Conservation (phyloP, 192 early-diverging fungal species). For the Obelidium mucronatum region DNA sequence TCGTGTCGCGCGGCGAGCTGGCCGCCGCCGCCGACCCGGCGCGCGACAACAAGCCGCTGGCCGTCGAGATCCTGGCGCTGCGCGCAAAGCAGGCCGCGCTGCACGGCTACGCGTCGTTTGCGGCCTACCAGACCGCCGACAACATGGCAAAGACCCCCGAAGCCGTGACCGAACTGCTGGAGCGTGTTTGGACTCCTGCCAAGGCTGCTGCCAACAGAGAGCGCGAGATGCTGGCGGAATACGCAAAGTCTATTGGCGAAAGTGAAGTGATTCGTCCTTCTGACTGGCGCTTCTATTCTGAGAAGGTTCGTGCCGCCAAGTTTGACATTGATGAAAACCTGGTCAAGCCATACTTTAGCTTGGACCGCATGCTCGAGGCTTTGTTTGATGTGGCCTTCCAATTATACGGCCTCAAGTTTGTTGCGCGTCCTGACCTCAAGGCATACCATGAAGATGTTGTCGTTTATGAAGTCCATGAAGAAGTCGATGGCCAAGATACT, state of each 20-base stretch:
- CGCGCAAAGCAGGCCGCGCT: background rate
- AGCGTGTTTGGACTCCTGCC: slow-evolving; percentile 9
- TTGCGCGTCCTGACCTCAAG: background rate
- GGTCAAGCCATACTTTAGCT: slow-evolving; percentile 14
- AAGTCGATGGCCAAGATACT: slow-evolving; percentile 7
- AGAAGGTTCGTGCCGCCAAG: background rate
- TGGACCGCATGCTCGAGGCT: slow-evolving; percentile 17
- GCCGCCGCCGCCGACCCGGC: background rate
- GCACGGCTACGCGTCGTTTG: background rate
- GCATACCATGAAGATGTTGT: slow-evolving; percentile 10
- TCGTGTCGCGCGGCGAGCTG: background rate
- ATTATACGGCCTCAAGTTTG: background rate
- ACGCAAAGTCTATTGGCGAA: slow-evolving; percentile 1
- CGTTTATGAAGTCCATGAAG: background rate
- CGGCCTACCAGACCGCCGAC: background rate
- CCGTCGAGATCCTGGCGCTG: background rate
- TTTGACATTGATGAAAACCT: background rate
- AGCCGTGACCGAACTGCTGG: background rate
- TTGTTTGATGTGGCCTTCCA: background rate
- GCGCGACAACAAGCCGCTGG: slow-evolving; percentile 4
- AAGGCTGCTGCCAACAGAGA: slow-evolving; percentile 11
- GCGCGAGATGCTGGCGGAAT: slow-evolving; percentile 4
- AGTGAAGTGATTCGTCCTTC: slow-evolving; percentile 7
- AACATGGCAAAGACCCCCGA: slow-evolving; percentile 11
- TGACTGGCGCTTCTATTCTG: slow-evolving; percentile 7